Evolutionary conservation across 2,329 filamentous ascomycete species (phyloP).

Genomic region (Ophiocordyceps robertsii): DNA sequence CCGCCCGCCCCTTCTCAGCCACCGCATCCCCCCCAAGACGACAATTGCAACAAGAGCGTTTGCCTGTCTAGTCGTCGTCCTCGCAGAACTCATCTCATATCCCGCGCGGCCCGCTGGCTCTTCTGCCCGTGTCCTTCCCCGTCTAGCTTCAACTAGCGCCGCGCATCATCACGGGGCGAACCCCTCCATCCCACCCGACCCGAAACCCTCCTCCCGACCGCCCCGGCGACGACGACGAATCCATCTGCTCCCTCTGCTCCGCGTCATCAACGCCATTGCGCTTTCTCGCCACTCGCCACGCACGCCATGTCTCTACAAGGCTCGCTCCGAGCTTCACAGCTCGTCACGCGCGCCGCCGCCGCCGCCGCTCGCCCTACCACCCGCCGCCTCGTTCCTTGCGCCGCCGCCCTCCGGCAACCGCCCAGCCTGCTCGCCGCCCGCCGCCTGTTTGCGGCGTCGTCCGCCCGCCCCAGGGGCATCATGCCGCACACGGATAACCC

Average conservation of each 20-base stretch:
- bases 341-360: constrained; percentile 20
- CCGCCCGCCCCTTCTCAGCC: too few species aligned
- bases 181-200: too few species aligned
- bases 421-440: constrained; percentile 4
- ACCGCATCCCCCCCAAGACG: too few species aligned
- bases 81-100: too few species aligned
- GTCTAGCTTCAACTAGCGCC: too few species aligned
- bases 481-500: constrained; percentile 47
- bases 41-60: too few species aligned
- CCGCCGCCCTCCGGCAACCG: constrained; percentile 1
- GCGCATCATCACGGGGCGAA: neutral
- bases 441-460: constrained; percentile 17
- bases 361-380: constrained; percentile 9
- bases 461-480: constrained; percentile 31
- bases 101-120: too few species aligned
- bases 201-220: neutral
- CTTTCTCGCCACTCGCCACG: neutral
- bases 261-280: neutral
- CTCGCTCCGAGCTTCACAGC: constrained; percentile 23
- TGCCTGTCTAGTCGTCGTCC: too few species aligned
- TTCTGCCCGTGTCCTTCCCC: too few species aligned
- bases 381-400: constrained; percentile 3
- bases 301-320: constrained; percentile 17
- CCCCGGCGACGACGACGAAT: neutral
- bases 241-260: neutral